Evolutionary conservation across 345 rosid species (phyloP).

Genomic region (Moricandia moricandioides): DNA sequence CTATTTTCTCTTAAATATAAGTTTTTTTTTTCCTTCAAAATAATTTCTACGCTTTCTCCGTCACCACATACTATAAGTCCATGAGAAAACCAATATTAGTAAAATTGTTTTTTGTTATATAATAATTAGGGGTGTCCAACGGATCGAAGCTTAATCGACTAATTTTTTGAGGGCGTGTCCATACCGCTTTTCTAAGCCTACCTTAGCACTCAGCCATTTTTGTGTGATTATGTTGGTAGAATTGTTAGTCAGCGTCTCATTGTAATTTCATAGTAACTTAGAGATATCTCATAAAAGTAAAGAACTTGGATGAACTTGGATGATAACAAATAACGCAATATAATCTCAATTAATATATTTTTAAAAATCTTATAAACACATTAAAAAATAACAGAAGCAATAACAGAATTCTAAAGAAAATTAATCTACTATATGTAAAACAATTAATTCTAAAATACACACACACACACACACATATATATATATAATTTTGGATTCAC

Average conservation of each 20-base stretch:
- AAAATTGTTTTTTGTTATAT: too few species aligned
- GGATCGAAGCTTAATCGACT: too few species aligned
- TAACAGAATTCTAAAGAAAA: neutral
- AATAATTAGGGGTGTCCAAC: too few species aligned
- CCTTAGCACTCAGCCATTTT: too few species aligned
- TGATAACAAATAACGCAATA: too few species aligned
- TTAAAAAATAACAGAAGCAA: neutral
- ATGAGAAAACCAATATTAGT: neutral
- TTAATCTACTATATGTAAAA: neutral
- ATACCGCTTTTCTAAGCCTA: too few species aligned
- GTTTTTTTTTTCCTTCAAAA: neutral
- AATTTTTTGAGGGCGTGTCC: too few species aligned
- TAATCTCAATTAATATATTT: too few species aligned
- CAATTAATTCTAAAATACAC: neutral
- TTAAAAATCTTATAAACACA: too few species aligned
- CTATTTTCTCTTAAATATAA: neutral
- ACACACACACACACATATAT: neutral
- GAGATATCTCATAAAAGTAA: neutral
- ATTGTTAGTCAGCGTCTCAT: neutral
- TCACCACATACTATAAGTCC: neutral
- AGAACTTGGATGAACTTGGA: too few species aligned
- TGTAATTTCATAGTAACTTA: neutral
- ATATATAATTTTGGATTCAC: neutral
- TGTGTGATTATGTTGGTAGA: too few species aligned
- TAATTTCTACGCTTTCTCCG: conserved; percentile 6